These are phyloP conservation scores for Coleophoma cylindrospora DNA, from an alignment of 2,329 filamentous ascomycete species.

Conservation along the genomic window DNA sequence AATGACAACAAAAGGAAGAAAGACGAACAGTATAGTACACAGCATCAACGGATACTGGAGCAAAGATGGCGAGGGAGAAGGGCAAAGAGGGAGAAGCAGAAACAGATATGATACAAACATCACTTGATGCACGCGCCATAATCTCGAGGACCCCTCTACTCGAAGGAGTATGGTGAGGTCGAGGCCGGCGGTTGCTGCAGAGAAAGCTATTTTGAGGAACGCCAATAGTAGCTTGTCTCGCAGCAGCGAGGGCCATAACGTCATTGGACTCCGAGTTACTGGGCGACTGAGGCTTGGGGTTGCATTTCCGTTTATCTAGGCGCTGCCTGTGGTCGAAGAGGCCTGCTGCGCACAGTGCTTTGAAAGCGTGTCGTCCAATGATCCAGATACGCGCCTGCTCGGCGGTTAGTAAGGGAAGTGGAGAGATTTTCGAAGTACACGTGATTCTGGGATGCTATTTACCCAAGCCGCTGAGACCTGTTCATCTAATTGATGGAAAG, in stretches of 20 bases:
- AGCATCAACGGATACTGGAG: slow-evolving; percentile 1
- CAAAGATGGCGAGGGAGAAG: slow-evolving; percentile 3
- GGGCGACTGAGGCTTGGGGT: background rate
- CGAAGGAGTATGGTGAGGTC: background rate
- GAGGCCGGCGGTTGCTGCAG: background rate
- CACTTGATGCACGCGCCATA: background rate
- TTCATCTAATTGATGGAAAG: too few species aligned
- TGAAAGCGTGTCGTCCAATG: background rate
- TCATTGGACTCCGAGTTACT: background rate
- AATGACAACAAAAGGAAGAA: background rate
- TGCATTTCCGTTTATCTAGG: background rate
- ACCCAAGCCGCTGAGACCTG: too few species aligned
- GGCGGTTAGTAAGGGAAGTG: too few species aligned
- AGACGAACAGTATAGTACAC: background rate
- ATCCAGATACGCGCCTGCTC: background rate
- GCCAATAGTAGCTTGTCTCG: background rate
- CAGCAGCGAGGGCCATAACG: background rate
- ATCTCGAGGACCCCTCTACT: too few species aligned
- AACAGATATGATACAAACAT: slow-evolving; percentile 3
- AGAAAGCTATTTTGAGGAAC: background rate
- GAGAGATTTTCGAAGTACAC: too few species aligned
- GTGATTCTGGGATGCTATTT: too few species aligned
- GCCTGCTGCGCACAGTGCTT: background rate
- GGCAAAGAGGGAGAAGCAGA: background rate
- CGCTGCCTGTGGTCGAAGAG: background rate